These are phyloP conservation scores for Hyaloperonospora brassicae DNA, from an alignment of 352 stramenopile genomes.

Conservation along the genomic window DNA sequence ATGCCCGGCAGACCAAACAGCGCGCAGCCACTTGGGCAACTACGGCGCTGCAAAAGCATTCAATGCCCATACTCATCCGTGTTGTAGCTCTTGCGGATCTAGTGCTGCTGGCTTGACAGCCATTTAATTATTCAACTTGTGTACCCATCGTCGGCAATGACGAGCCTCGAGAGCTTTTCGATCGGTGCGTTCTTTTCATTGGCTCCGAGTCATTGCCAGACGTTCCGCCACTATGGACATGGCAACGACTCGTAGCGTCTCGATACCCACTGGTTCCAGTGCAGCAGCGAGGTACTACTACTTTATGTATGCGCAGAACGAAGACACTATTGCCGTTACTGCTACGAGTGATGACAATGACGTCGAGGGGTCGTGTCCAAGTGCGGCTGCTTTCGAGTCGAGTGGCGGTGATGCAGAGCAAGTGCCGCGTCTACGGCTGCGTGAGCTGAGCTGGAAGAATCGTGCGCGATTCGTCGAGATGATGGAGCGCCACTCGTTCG, in stretches of 20 bases:
- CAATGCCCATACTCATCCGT: too few species aligned
- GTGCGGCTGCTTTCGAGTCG: conserved; percentile 1
- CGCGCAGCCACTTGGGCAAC: too few species aligned
- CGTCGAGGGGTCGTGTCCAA: conserved; percentile 2
- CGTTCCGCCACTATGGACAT: conserved; percentile 6
- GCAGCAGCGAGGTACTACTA: conserved; percentile 24
- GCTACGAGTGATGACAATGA: neutral
- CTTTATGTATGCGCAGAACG: conserved; percentile 18
- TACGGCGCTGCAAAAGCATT: too few species aligned
- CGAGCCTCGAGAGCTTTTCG: too few species aligned
- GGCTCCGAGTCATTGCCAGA: neutral
- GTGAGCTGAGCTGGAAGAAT: conserved; percentile 43
- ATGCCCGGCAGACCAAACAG: too few species aligned
- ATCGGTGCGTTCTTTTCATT: too few species aligned
- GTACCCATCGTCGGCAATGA: too few species aligned
- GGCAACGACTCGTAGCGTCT: conserved; percentile 5
- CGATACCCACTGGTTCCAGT: conserved; percentile 18
- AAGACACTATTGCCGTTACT: neutral
- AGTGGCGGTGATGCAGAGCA: conserved; percentile 7
- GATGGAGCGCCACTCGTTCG: conserved; percentile 54
- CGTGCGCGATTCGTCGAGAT: conserved; percentile 36
- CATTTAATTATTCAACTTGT: too few species aligned
- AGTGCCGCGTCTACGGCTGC: conserved; percentile 37
- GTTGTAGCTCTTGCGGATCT: too few species aligned
- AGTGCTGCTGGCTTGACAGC: too few species aligned